Evolutionary conservation across 495 filamentous ascomycete genomes (phyloP), one percentile per base, ranked within the genome.

Genomic region (Darksidea phi): DNA sequence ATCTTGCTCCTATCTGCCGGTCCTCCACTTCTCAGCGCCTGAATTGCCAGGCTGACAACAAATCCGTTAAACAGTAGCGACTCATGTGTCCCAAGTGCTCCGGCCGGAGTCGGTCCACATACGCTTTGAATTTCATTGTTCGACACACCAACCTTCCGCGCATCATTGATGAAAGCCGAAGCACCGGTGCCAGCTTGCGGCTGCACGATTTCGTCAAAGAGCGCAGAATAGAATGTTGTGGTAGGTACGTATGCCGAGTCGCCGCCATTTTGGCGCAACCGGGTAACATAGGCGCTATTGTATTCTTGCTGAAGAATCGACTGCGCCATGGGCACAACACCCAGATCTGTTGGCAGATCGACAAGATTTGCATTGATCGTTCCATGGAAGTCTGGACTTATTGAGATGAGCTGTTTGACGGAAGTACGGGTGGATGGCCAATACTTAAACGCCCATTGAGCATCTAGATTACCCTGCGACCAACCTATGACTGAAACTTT

Each of bases 361-460:
- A 74, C 53, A 6, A 74, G 15, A 26, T 68, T 63, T 0, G 68
- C 68, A 0, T 74, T 32, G 7, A 69, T 37, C 1, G 78, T 79
- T 1, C 80, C 78, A 58, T 78, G 77, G 61, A 77, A 80, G 57
- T 80, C 78, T 0, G 74, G 72, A 10, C 73, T 76, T 47, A 80
- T 71, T 46, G 73, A 70, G 37, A 82, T 72, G 56, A 76, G 73
- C 52, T 81, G 75, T 20, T 64, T 69, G 2, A 75, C 71, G 2
- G 63, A 64, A 23, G 11, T 20, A 3, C 71, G 67, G 0, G 77
- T 75, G 1, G 74, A 76, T 0, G 77, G 79, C 79, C 78, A 83
- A 73, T 82, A 82, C 60, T 80, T 80, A 57, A 78, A 70, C 10
- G 74, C 76, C 79, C 79, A 82, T 62, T 82, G 79, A 0, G 72